Evolutionary conservation across 345 rosid species (phyloP), one percentile per base, ranked within the genome.

Genomic region (Eucalyptus erythrocorys): DNA sequence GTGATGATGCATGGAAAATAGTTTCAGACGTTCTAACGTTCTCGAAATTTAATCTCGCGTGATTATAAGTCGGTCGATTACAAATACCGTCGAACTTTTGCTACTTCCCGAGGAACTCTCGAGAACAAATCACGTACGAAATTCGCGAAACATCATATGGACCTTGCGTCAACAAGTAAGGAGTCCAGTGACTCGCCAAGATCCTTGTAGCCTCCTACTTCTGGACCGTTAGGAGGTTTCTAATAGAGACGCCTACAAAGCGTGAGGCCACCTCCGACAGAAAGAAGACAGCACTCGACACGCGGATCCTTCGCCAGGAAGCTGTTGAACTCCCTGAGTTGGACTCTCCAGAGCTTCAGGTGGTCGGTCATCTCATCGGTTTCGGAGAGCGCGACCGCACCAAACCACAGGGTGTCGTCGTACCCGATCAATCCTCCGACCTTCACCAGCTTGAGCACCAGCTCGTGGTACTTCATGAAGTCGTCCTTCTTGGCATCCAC

Each of bases 341-440:
- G 87, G 16, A n/a, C 79, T 45, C 90, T 59, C 17, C 40, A 10
- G 30, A 19, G 14, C 86, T 42, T 87, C 22, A 27, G 4, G 4
- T 4, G 37, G 10, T 90, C 88, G 19, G 51, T 55, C 50, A 88
- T 87, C 59, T 81, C 89, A 1, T 86, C 89, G 9, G 87, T 88
- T 24, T 89, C 91, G 22, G 85, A 17, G 16, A 71, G 51, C 5
- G 90, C 91, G 8, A 91, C 93, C 5, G 82, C 27, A 2, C 92
- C 94, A 48, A 40, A 91, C 91, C 92, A 92, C 10, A 89, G 43
- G 4, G 94, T 92, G 88, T 92, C 91, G 86, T 92, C 93, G 49
- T 91, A 91, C 22, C 89, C 92, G 26, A 91, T 92, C 16, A 92
- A 3, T 7, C 93, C 93, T 87, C 94, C 94, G 16, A 91, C 87